Evolutionary conservation across 768 basidiomycete species (phyloP).

Genomic region (Hydnomerulius pinastri): DNA sequence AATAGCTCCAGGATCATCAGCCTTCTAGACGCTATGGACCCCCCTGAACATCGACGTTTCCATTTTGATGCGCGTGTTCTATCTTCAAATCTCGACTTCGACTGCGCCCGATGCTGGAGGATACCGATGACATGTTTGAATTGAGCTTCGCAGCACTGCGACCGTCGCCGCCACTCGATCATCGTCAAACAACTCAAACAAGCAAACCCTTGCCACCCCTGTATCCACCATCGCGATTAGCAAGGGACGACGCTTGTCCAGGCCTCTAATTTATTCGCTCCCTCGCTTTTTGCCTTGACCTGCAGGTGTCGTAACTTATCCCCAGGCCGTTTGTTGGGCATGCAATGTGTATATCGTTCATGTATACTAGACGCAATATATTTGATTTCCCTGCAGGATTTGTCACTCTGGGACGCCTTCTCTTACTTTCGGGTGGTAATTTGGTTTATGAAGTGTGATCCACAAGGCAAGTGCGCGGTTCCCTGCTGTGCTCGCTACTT

Average conservation of each 20-base stretch:
- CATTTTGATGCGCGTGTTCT: conserved; percentile 40
- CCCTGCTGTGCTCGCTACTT: background rate
- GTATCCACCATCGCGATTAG: conserved; percentile 3
- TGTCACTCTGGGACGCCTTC: background rate
- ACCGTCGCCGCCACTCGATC: conserved; percentile 6
- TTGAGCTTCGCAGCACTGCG: conserved; percentile 10
- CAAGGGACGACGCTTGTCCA: background rate
- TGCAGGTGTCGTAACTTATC: conserved; percentile 3
- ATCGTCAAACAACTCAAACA: conserved; percentile 13
- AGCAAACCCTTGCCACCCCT: background rate
- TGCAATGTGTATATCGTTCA: conserved; percentile 8
- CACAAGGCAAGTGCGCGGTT: conserved; percentile 6
- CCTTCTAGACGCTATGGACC: conserved; percentile 19
- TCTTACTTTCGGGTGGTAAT: conserved; percentile 5
- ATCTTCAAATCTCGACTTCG: conserved; percentile 31
- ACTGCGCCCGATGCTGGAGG: conserved; percentile 31
- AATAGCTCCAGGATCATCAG: conserved; percentile 18
- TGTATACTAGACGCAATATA: background rate
- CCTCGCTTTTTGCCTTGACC: conserved; percentile 7
- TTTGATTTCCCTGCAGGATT: conserved; percentile 6
- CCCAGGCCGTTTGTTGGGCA: conserved; percentile 12
- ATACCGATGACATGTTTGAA: conserved; percentile 14
- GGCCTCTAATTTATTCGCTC: conserved; percentile 5
- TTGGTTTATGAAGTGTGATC: conserved; percentile 12
- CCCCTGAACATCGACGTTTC: conserved; percentile 33